Percentiles rank a stretch among this genome's conserved stretches.
phyloP scores from a whole-genome alignment of 1,139 yeast species.

The Yamadazyma blattariae region DNA sequence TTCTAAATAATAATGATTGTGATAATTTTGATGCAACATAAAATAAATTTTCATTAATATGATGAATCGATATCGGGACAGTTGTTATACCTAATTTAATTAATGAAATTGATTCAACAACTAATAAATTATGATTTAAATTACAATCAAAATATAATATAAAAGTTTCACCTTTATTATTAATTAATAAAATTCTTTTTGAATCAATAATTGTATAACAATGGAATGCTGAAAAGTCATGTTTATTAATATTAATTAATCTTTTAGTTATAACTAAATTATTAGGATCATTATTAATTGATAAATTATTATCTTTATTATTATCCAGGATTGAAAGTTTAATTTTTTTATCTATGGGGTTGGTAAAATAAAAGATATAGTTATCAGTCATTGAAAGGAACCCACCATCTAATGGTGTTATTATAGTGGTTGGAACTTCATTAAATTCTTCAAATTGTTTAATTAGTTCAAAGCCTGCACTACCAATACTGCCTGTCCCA shows the following conservation, averaged over 20 bases:
- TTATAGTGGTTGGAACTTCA: conserved; percentile 29
- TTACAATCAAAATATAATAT: conserved; percentile 22
- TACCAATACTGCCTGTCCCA: conserved; percentile 3
- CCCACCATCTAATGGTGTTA: conserved; percentile 28
- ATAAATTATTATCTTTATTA: conserved; percentile 8
- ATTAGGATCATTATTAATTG: conserved; percentile 8
- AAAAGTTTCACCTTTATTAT: conserved; percentile 31
- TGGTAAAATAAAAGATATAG: conserved; percentile 32
- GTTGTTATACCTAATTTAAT: conserved; percentile 32
- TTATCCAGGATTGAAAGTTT: conserved; percentile 14
- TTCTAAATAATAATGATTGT: conserved; percentile 30
- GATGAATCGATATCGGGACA: conserved; percentile 23
- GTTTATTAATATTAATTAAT: conserved; percentile 2
- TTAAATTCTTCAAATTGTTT: conserved; percentile 35
- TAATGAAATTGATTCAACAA: conserved; percentile 23
- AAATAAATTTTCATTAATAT: conserved; percentile 27
- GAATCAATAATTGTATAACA: conserved; percentile 22
- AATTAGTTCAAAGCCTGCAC: conserved; percentile 12
- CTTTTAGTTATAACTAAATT: conserved; percentile 15
- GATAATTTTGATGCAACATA: conserved; percentile 33
- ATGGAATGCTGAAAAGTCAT: conserved; percentile 10
- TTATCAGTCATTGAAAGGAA: conserved; percentile 27
- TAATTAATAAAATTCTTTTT: conserved; percentile 24
- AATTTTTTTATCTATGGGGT: conserved; percentile 17
- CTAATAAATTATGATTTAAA: conserved; percentile 3